These are phyloP conservation scores for Scedosporium boydii DNA, from an alignment of 2,329 filamentous ascomycete genomes.

Conservation along the genomic window DNA sequence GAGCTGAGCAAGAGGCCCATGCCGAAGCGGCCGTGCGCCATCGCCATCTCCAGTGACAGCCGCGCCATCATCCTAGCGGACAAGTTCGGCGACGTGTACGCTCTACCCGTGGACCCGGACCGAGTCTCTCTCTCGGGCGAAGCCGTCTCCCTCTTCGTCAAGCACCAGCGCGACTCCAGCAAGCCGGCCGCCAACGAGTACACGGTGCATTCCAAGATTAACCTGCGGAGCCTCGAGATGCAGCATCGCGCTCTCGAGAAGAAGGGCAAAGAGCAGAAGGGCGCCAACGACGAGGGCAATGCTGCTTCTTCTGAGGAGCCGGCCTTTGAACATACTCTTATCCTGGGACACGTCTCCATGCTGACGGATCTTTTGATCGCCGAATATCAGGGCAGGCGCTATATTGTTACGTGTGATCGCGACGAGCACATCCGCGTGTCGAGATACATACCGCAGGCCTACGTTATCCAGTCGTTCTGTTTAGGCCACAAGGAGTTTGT, in stretches of 20 bases:
- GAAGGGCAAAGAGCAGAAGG: conserved; percentile 16
- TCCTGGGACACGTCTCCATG: conserved; percentile 93
- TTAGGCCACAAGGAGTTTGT: conserved; percentile 83
- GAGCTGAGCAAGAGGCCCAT: conserved; percentile 68
- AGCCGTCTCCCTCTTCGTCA: conserved; percentile 14
- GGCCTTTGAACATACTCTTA: conserved; percentile 63
- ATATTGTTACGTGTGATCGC: conserved; percentile 47
- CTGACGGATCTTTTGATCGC: conserved; percentile 62
- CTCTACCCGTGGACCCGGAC: conserved; percentile 58
- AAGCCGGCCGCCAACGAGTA: conserved; percentile 45
- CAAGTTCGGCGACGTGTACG: conserved; percentile 96
- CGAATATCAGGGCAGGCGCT: conserved; percentile 29
- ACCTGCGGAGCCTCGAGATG: conserved; percentile 49
- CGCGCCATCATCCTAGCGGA: conserved; percentile 73
- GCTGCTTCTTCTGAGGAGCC: conserved; percentile 23
- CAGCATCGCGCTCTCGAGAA: conserved; percentile 40
- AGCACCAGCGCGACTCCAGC: conserved; percentile 21
- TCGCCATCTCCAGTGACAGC: conserved; percentile 60
- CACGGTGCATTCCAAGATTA: conserved; percentile 57
- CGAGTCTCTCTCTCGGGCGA: conserved; percentile 12
- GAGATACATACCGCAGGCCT: conserved; percentile 68
- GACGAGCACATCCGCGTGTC: conserved; percentile 80
- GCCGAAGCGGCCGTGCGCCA: conserved; percentile 79
- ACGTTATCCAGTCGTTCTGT: conserved; percentile 84
- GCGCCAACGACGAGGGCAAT: conserved; percentile 16